Evolutionary conservation across 257 asterid genomes (phyloP), one percentile per base, ranked within the genome.

Genomic region (Capsicum baccatum): DNA sequence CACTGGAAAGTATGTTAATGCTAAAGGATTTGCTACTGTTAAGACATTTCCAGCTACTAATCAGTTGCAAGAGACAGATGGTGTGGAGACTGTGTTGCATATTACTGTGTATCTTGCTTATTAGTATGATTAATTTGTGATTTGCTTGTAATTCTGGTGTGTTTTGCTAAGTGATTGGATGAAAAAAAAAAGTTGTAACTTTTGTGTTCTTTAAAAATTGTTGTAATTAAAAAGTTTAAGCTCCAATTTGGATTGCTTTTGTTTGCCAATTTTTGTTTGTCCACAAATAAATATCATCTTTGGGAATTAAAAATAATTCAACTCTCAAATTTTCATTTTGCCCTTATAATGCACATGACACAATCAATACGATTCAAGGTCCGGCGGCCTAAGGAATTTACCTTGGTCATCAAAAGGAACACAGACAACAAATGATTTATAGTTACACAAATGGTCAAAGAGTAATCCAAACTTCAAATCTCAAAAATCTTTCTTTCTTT

Each of bases 1-100:
- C 1, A 95, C 99, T 0, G 99, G 98, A 13, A 94, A 94, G 84
- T 93, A 89, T 42, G 97, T 93, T 52, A 88, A 93, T 67, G 98
- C 94, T 0, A 94, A 91, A 83, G 99, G 98, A 0, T 85, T 92
- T 42, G 99, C 99, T 0, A 85, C 68, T 0, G 97, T 91, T 16
- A 95, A 93, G 92, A 94, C 94, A 0, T 85, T 92, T 17, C 91
- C 93, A 0, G 93, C 89, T 33, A 42, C 79, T 16, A 89, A 83
- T 68, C 93, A 50, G 47, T 8, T 87, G 79, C 94, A 88, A 4
- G 89, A 83, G 87, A 94, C 99, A 0, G 99, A 94, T 90, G 99
- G 98, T 3, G 71, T 92, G 87, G 94, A 95, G 91, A 95, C 98
- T 2, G 85, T 94, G 87, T 87, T 95, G 83, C 83, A 93, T 83